phyloP scores from a whole-genome alignment of 1,284 basidiomycete species.

The Trichosporon ovoides region DNA sequence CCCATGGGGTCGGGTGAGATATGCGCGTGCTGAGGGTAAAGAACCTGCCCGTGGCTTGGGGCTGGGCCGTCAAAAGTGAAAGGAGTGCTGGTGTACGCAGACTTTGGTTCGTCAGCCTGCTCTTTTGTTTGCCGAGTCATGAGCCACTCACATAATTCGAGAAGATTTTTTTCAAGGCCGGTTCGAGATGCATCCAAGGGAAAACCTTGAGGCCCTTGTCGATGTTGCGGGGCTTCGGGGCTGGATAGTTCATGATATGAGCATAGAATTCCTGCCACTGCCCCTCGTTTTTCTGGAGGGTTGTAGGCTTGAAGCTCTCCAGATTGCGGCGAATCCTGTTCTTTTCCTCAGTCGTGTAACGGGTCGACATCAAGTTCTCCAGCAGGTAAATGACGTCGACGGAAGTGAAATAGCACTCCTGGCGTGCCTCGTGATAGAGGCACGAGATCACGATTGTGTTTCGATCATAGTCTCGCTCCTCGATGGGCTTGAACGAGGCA shows the following conservation, averaged over 20 bases:
- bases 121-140: background rate
- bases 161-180: constrained; percentile 84
- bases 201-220: constrained; percentile 98
- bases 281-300: constrained; percentile 76
- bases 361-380: constrained; percentile 74
- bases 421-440: constrained; percentile 75
- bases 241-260: constrained; percentile 89
- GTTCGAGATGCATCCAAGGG: constrained; percentile 74
- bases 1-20: constrained; percentile 8
- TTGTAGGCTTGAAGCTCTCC: constrained; percentile 84
- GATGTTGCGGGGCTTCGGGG: constrained; percentile 90
- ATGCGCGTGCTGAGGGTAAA: constrained; percentile 13
- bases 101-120: constrained; percentile 1
- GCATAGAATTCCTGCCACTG: constrained; percentile 66
- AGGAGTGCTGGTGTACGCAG: constrained; percentile 7
- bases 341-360: constrained; percentile 91
- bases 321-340: constrained; percentile 90
- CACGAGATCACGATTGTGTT: constrained; percentile 63
- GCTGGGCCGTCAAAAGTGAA: constrained; percentile 7
- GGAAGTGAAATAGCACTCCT: constrained; percentile 81
- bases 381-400: constrained; percentile 92
- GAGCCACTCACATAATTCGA: constrained; percentile 76
- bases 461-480: constrained; percentile 49
- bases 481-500: constrained; percentile 51
- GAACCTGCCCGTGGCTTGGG: background rate